Conservation (phyloP, 2,329 filamentous ascomycete species). For the Nakataea oryzae region DNA sequence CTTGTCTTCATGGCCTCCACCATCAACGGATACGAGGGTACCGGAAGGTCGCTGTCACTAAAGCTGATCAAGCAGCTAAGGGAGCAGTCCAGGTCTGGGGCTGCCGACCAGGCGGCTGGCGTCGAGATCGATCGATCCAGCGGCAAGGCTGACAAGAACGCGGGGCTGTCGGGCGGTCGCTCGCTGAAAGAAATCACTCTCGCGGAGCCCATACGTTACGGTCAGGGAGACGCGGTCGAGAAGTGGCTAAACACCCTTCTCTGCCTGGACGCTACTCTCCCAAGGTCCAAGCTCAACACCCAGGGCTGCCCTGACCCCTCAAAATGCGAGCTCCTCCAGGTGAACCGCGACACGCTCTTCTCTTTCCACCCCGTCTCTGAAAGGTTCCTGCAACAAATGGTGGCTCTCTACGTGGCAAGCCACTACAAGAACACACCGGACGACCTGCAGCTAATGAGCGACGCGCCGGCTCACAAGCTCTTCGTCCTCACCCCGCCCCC, state of each 20-base stretch:
- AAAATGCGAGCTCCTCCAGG: slow-evolving; percentile 82
- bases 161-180: slow-evolving; percentile 53
- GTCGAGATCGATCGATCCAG: slow-evolving; percentile 68
- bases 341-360: slow-evolving; percentile 95
- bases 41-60: slow-evolving; percentile 83
- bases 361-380: slow-evolving; percentile 96
- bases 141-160: slow-evolving; percentile 60
- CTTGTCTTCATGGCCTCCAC: slow-evolving; percentile 98
- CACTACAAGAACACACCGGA: slow-evolving; percentile 98
- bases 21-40: slow-evolving; percentile 97
- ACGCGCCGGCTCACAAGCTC: slow-evolving; percentile 91
- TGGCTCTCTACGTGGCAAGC: slow-evolving; percentile 90
- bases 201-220: slow-evolving; percentile 89
- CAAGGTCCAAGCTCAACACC: slow-evolving; percentile 60
- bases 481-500: slow-evolving; percentile 89
- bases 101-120: slow-evolving; percentile 39
- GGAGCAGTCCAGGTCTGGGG: slow-evolving; percentile 70
- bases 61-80: slow-evolving; percentile 96
- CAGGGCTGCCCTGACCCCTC: slow-evolving; percentile 83
- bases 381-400: slow-evolving; percentile 96
- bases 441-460: slow-evolving; percentile 96
- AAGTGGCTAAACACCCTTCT: slow-evolving; percentile 93
- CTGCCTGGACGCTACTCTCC: slow-evolving; percentile 85
- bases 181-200: slow-evolving; percentile 87
- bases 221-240: slow-evolving; percentile 81